Evolutionary conservation across 352 stramenopile species (phyloP).

Genomic region (Phytophthora tentaculata): DNA sequence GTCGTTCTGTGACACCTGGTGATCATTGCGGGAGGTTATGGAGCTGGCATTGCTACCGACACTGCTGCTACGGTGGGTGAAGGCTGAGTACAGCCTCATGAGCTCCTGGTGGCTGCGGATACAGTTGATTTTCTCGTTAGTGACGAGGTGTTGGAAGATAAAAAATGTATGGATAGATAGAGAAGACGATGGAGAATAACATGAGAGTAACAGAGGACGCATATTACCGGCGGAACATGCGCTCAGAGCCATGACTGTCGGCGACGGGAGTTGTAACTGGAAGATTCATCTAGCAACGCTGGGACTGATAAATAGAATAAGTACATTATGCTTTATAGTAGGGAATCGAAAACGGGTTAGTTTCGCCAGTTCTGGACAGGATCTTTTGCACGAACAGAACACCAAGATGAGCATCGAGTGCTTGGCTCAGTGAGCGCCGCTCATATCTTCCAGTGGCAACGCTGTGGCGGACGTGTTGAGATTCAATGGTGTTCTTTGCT

Average conservation of each 20-base stretch:
- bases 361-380: neutral
- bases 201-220: neutral
- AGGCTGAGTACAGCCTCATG: constrained; percentile 48
- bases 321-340: neutral
- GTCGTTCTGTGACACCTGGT: constrained; percentile 34
- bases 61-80: constrained; percentile 20
- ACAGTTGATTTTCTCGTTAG: constrained; percentile 12
- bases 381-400: neutral
- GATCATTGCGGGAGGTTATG: neutral
- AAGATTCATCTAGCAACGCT: neutral
- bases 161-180: constrained; percentile 11
- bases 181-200: neutral
- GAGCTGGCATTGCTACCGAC: constrained; percentile 23
- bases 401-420: neutral
- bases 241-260: neutral
- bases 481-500: no score
- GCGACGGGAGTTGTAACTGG: neutral
- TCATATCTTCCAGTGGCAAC: no score
- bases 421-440: neutral
- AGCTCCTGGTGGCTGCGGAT: constrained; percentile 57
- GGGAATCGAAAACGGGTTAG: neutral
- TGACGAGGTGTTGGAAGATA: neutral
- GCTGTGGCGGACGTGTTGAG: no score
- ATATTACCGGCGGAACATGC: constrained; percentile 22
- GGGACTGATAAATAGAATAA: neutral